Evolutionary conservation across 768 basidiomycete species (phyloP), one percentile per base, ranked within the genome.

Genomic region (Collybia mongolica): DNA sequence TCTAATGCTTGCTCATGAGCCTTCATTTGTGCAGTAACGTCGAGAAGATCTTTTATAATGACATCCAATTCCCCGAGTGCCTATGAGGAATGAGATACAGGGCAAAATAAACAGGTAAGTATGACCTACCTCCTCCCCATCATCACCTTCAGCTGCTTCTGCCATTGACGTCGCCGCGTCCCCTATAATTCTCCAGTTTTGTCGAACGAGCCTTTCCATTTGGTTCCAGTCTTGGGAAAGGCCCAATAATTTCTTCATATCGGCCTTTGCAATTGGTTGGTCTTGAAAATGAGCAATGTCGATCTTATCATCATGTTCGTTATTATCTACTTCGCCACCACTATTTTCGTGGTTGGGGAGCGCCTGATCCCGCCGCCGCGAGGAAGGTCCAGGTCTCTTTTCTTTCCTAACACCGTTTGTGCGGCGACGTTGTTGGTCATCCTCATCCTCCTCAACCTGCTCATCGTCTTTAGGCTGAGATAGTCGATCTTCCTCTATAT

Each of bases 41-140:
- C 88, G 19, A 93, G 70, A 2, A 89, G 71, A 39, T 79, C 73
- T 59, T 78, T 83, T 80, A 93, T 87, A 42, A 86, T 71, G 18
- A 41, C 35, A 51, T 95, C 91, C 3, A 93, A 72, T 53, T 81
- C 74, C 17, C 65, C 67, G 19, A 90, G 61, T 28, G 74, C 72
- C 87, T 88, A 50, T 32, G 44, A 42, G 42, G 17, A 38, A 40
- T 41, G 22, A 39, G 39, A 48, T 39, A 41, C 7, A 43, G 43
- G 32, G 39, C 50, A 47, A 19, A 28, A 42, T 19, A 17, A 18
- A 20, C 46, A 44, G 23, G 22, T 44, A 23, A 23, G 49, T 5
- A 19, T 18, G 24, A 59, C 73, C 51, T 43, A 86, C 88, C 69
- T 81, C 70, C 52, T 73, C 72, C 2, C 69, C 72, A 35, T 81